Percentiles rank a stretch among this genome's conserved stretches.
Evolutionary conservation across 495 filamentous ascomycete species (phyloP).

Genomic region (Arthonia radiata): DNA sequence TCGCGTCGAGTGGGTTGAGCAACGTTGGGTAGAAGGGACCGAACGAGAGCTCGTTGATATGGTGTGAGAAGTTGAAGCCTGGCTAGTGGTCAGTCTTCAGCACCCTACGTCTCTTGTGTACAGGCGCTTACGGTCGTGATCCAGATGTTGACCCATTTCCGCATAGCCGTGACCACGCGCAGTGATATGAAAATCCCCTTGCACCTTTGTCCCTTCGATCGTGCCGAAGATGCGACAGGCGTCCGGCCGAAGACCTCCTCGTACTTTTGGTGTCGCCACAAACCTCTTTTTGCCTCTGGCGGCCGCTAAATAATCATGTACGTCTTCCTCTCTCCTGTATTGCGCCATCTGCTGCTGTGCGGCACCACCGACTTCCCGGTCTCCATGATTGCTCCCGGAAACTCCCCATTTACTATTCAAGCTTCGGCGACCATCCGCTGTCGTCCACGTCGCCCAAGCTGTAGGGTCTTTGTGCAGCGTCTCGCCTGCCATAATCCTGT

Average conservation of each 20-base stretch:
- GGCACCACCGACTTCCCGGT: not conserved
- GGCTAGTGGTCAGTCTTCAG: slow-evolving; percentile 1
- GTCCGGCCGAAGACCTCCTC: slow-evolving; percentile 27
- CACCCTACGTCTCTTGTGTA: not conserved
- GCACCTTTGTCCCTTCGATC: slow-evolving; percentile 81
- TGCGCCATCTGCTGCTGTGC: slow-evolving; percentile 14
- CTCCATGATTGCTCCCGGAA: slow-evolving; percentile 4
- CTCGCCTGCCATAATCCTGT: slow-evolving; percentile 65
- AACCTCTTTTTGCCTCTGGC: slow-evolving; percentile 39
- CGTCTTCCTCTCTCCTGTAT: slow-evolving; percentile 36
- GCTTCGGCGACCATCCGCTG: slow-evolving; percentile 39
- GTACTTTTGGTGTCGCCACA: slow-evolving; percentile 40
- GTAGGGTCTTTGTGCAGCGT: slow-evolving; percentile 53
- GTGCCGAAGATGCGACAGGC: slow-evolving; percentile 73
- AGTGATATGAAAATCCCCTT: slow-evolving; percentile 96
- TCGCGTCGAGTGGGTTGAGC: slow-evolving; percentile 80
- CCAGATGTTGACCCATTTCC: slow-evolving; percentile 56
- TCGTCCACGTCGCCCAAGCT: slow-evolving; percentile 58
- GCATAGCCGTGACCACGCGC: slow-evolving; percentile 83
- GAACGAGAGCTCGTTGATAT: slow-evolving; percentile 89
- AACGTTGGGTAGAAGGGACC: slow-evolving; percentile 86
- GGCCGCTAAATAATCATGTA: slow-evolving; percentile 47
- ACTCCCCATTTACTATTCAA: slow-evolving; percentile 23
- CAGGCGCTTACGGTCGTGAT: slow-evolving; percentile 42
- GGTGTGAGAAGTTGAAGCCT: slow-evolving; percentile 97